Conservation (phyloP, 495 filamentous ascomycete species). For the Margaritispora aquatica region DNA sequence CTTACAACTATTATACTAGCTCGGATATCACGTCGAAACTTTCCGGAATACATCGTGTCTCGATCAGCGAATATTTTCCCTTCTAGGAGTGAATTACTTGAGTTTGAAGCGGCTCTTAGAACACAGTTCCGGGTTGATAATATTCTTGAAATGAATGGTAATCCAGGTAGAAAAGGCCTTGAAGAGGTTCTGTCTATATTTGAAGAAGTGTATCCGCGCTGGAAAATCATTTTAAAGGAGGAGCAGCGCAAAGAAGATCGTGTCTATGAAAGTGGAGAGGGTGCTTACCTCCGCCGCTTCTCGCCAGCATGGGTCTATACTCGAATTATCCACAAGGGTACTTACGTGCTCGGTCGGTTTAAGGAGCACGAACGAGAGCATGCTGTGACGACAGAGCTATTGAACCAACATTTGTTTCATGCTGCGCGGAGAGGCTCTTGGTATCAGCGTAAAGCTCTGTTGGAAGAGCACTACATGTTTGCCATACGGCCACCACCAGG, state of each 20-base stretch:
- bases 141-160: conserved; percentile 74
- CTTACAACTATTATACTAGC: conserved; percentile 92
- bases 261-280: conserved; percentile 79
- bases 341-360: conserved; percentile 72
- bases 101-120: conserved; percentile 83
- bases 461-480: conserved; percentile 92
- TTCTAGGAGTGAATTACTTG: conserved; percentile 65
- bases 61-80: conserved; percentile 85
- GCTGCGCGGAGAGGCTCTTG: conserved; percentile 77
- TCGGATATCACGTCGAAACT: conserved; percentile 78
- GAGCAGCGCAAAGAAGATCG: conserved; percentile 76
- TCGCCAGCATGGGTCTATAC: conserved; percentile 93
- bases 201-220: conserved; percentile 70
- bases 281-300: conserved; percentile 85
- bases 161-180: conserved; percentile 56
- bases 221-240: conserved; percentile 65
- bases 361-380: conserved; percentile 79
- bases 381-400: conserved; percentile 64
- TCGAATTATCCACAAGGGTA: conserved; percentile 83
- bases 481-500: conserved; percentile 10
- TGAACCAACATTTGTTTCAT: conserved; percentile 80
- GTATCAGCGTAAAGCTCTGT: conserved; percentile 91
- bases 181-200: conserved; percentile 67
- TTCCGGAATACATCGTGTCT: conserved; percentile 84
- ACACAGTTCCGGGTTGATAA: conserved; percentile 79